phyloP scores from a whole-genome alignment of 2,329 filamentous ascomycete species.

The Akanthomyces dipterigenus region DNA sequence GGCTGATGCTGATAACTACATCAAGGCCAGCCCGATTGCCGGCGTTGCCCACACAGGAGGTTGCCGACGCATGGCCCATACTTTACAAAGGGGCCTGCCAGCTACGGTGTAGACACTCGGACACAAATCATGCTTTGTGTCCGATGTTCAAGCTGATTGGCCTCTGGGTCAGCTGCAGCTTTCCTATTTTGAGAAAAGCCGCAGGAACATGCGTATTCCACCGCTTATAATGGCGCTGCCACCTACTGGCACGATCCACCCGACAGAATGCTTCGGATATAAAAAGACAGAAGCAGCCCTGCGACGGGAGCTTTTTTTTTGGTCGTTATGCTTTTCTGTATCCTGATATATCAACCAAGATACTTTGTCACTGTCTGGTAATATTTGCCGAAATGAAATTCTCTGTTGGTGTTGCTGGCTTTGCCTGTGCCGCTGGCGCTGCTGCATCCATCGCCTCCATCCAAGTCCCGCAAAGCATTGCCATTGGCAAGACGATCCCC shows the following conservation, averaged over 20 bases:
- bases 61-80: not conserved
- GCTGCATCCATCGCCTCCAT: not conserved
- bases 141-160: not conserved
- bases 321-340: too few species aligned
- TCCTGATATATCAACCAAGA: not conserved
- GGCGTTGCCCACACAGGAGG: not conserved
- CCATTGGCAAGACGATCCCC: not conserved
- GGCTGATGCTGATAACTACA: not conserved
- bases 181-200: not conserved
- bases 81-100: not conserved
- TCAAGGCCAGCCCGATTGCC: not conserved
- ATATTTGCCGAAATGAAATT: not conserved
- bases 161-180: not conserved
- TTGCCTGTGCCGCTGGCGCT: not conserved
- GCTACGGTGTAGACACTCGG: not conserved
- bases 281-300: not conserved
- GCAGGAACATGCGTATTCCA: not conserved
- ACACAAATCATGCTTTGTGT: not conserved
- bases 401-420: not conserved
- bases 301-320: not conserved
- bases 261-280: not conserved
- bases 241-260: not conserved
- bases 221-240: not conserved
- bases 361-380: too few species aligned
- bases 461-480: not conserved